A percentile compares a stretch with the other conserved stretches of the same genome.
These are phyloP conservation scores for Dioszegia aurantiaca DNA, from an alignment of 768 basidiomycete species.

Conservation along the genomic window DNA sequence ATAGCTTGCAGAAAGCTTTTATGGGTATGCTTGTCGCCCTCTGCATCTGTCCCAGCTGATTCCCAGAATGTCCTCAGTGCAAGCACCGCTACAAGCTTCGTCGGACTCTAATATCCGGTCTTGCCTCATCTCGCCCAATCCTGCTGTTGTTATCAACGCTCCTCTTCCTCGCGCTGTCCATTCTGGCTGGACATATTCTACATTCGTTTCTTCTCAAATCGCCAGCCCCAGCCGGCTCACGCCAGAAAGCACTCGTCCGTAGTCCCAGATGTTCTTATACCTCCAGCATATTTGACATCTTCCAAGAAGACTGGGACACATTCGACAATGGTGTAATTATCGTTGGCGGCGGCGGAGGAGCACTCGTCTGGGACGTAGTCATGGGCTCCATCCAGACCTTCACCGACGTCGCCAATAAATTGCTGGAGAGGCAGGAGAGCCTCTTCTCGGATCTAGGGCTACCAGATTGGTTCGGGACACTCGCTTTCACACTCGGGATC, in stretches of 20 bases:
- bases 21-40: constrained; percentile 22
- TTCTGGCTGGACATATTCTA: constrained; percentile 33
- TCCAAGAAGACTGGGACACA: constrained; percentile 15
- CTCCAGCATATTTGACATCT: constrained; percentile 7
- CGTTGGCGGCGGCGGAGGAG: constrained; percentile 25
- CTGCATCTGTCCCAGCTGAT: background rate
- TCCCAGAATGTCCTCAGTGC: constrained; percentile 45
- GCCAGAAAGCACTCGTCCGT: constrained; percentile 12
- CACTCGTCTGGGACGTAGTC: constrained; percentile 37
- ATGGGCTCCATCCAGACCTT: constrained; percentile 35
- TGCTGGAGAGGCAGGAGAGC: constrained; percentile 3
- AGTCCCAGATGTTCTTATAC: constrained; percentile 8
- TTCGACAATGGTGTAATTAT: constrained; percentile 24
- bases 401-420: constrained; percentile 22
- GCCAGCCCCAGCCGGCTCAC: background rate
- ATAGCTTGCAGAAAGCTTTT: constrained; percentile 36
- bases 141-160: constrained; percentile 31
- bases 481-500: constrained; percentile 20
- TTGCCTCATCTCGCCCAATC: constrained; percentile 43
- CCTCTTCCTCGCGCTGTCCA: constrained; percentile 28
- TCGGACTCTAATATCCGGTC: constrained; percentile 41
- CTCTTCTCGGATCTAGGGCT: background rate
- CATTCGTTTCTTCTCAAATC: constrained; percentile 23
- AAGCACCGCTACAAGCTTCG: constrained; percentile 42
- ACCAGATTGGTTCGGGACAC: background rate